Percentiles rank a stretch among this genome's conserved stretches.
These are phyloP conservation scores for Paecilomyces sp. DNA, from an alignment of 2,329 filamentous ascomycete genomes.

Conservation along the genomic window DNA sequence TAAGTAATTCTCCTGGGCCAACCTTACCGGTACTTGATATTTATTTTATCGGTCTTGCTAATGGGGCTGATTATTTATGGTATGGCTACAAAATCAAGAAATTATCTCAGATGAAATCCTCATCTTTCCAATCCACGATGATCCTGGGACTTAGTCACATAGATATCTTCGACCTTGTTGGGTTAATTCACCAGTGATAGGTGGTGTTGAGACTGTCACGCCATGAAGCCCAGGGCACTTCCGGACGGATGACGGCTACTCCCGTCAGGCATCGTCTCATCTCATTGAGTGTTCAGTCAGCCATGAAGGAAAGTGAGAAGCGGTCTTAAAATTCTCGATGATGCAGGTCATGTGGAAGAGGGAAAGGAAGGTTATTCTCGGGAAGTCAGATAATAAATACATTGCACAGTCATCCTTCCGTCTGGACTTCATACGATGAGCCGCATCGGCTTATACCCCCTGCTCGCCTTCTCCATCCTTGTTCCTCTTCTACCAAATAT, in stretches of 20 bases:
- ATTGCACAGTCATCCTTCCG: background rate
- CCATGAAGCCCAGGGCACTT: background rate
- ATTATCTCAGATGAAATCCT: too few species aligned
- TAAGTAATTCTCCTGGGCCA: too few species aligned
- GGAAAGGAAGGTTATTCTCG: background rate
- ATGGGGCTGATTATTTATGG: too few species aligned
- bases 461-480: background rate
- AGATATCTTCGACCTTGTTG: background rate
- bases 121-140: too few species aligned
- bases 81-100: too few species aligned
- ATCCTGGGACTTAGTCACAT: too few species aligned
- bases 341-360: background rate
- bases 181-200: background rate
- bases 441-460: background rate
- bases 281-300: background rate
- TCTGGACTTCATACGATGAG: background rate
- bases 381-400: background rate
- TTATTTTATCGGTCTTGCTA: too few species aligned
- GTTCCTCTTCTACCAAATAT: background rate
- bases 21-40: too few species aligned
- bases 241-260: background rate
- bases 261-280: background rate
- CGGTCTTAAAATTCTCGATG: background rate
- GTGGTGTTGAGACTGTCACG: background rate
- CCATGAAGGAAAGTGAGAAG: background rate